Base-by-base conservation (phyloP, 2,329 filamentous ascomycete genomes). In the Fusarium sp. region DNA sequence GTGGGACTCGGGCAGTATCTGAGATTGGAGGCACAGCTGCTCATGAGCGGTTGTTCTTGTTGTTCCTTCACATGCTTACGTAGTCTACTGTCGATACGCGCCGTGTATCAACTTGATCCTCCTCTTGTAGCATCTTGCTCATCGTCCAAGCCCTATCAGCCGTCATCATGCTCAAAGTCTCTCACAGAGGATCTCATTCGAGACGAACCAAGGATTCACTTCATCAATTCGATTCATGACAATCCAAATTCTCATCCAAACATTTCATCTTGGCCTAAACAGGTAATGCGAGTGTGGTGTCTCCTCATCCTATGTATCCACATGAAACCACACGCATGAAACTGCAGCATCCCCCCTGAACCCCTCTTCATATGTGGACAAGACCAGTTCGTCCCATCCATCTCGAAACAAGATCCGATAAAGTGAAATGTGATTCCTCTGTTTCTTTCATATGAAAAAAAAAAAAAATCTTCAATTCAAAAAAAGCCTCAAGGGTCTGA, bases 271-370 rank as follows among this genome's bases (percentile, higher is more conserved):
- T 41, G 45, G 18, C 39, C 61, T 14, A 16, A n/a, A 41, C 10
- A n/a, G 25, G 34, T 43, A 54, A 64, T 54, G 48, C 48, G 35
- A 56, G 52, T 64, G 52, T 64, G 48, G 48, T 64, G 39, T 25
- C 63, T 18, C 62, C 23, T 14, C 23, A 48, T 57, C 62, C 54
- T 54, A 25, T 45, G 41, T 10, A 45, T 60, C 48, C 32, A 32
- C 35, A 50, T 68, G 45, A 52, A 62, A 37, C 35, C 32, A 35
- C 60, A 58, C 39, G 73, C 56, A 66, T 72, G 68, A 75, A 75
- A 75, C 66, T 70, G 61, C 56, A 63, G 37, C 45, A 73, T 50
- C 35, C 54, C 52, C 41, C 68, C 30, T 70, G 27, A 45, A 30
- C 30, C 45, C 54, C 64, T 50, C 61, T 63, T 60, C 61, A 68